These are phyloP conservation scores for Apiospora pterosperma DNA, from an alignment of 2,329 filamentous ascomycete species.

Conservation along the genomic window DNA sequence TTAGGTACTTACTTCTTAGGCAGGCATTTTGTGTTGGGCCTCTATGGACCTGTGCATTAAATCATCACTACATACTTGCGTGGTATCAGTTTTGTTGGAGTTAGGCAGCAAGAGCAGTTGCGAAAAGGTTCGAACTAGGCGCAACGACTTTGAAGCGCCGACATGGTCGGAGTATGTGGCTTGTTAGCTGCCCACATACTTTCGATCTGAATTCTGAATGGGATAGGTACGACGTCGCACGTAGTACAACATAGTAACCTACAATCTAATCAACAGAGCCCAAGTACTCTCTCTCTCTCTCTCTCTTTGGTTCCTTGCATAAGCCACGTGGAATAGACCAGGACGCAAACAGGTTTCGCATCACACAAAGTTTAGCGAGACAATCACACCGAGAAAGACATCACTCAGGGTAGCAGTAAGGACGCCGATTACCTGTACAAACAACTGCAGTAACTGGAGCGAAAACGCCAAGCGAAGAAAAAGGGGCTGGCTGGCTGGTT, in stretches of 20 bases:
- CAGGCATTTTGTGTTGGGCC: not conserved
- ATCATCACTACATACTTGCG: too few species aligned
- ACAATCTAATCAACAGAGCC: not conserved
- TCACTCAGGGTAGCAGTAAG: not conserved
- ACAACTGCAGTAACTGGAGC: not conserved
- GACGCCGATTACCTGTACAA: not conserved
- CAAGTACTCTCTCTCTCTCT: not conserved
- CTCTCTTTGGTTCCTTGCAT: not conserved
- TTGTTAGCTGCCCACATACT: not conserved
- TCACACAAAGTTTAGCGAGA: not conserved
- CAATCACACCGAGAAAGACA: not conserved
- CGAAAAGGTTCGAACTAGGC: too few species aligned
- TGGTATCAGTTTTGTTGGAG: not conserved
- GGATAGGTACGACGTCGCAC: too few species aligned
- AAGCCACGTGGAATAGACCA: not conserved
- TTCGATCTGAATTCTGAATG: too few species aligned
- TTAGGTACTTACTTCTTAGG: too few species aligned
- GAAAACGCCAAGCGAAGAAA: not conserved
- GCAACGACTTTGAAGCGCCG: not conserved
- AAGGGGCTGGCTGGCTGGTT: not conserved
- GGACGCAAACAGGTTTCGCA: not conserved
- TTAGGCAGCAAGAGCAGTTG: not conserved
- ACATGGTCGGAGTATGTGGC: not conserved
- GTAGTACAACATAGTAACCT: too few species aligned
- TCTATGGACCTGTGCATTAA: not conserved